These are phyloP conservation scores for Geranium brycei DNA, from an alignment of 345 rosid genomes.

Conservation along the genomic window DNA sequence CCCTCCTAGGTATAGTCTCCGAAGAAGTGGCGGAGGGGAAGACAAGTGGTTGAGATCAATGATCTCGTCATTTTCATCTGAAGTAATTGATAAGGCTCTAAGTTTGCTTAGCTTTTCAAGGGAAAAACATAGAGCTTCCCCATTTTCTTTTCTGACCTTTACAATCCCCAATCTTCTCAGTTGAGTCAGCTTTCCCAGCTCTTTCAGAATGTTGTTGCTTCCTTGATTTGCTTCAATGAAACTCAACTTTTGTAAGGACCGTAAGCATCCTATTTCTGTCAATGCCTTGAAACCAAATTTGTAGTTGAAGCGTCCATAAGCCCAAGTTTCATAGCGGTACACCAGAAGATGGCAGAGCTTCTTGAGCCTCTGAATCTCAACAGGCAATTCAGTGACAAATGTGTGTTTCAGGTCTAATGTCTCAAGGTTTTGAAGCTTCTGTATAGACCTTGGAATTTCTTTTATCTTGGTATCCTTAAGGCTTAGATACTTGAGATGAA, in stretches of 20 bases:
- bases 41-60: slow-evolving; percentile 19
- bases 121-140: slow-evolving; percentile 19
- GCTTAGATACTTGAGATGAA: slow-evolving; percentile 24
- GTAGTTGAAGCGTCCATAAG: slow-evolving; percentile 12
- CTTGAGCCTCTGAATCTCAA: slow-evolving; percentile 24
- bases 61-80: slow-evolving; percentile 18
- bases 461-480: slow-evolving; percentile 23
- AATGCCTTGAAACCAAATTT: slow-evolving; percentile 23
- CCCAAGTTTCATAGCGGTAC: slow-evolving; percentile 20
- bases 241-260: slow-evolving; percentile 28
- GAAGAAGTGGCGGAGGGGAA: slow-evolving; percentile 23
- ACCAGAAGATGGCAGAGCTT: slow-evolving; percentile 26
- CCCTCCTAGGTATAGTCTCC: slow-evolving; percentile 22
- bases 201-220: slow-evolving; percentile 6
- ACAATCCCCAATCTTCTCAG: slow-evolving; percentile 27
- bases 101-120: slow-evolving; percentile 18
- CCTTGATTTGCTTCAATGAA: slow-evolving; percentile 21
- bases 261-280: slow-evolving; percentile 16
- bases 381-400: slow-evolving; percentile 22
- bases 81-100: slow-evolving; percentile 18
- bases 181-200: slow-evolving; percentile 26
- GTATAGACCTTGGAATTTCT: slow-evolving; percentile 22
- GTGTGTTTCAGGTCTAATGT: slow-evolving; percentile 38
- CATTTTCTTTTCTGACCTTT: slow-evolving; percentile 26
- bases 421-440: slow-evolving; percentile 30